Evolutionary conservation across 2,329 filamentous ascomycete genomes (phyloP).

Genomic region (Pseudocercospora cruenta): DNA sequence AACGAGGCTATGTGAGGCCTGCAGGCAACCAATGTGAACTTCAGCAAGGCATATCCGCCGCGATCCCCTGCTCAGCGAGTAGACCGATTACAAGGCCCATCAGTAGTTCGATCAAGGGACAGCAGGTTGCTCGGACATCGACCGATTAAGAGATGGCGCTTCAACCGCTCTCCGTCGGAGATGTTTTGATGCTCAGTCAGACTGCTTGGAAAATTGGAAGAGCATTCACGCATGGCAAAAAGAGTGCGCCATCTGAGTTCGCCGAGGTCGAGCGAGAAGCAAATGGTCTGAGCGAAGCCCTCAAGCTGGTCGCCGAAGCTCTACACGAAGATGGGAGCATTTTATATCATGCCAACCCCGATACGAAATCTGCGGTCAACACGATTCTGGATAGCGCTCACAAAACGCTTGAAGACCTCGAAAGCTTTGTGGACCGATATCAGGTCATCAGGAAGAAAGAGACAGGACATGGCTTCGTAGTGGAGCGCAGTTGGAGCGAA

Average conservation of each 20-base stretch:
- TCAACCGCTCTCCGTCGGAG: slow-evolving; percentile 41
- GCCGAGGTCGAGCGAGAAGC: slow-evolving; percentile 48
- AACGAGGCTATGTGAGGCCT: neutral
- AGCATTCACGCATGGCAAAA: slow-evolving; percentile 47
- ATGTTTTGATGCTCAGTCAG: slow-evolving; percentile 52
- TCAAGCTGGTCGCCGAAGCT: slow-evolving; percentile 51
- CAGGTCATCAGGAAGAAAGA: slow-evolving; percentile 49
- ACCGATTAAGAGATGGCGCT: slow-evolving; percentile 27
- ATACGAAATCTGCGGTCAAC: slow-evolving; percentile 43
- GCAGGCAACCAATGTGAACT: neutral
- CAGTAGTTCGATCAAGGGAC: neutral
- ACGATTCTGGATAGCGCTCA: slow-evolving; percentile 46
- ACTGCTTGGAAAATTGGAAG: slow-evolving; percentile 51
- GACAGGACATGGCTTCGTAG: slow-evolving; percentile 45
- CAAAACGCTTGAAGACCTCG: slow-evolving; percentile 47
- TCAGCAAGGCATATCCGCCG: neutral
- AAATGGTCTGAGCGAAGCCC: slow-evolving; percentile 45
- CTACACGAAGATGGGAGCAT: slow-evolving; percentile 44
- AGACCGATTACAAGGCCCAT: neutral
- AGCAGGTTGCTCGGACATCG: neutral
- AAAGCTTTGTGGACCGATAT: slow-evolving; percentile 50
- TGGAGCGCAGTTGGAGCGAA: slow-evolving; percentile 51
- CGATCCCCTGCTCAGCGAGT: neutral
- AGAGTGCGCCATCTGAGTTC: slow-evolving; percentile 47
- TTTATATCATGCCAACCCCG: slow-evolving; percentile 41